Evolutionary conservation across 495 filamentous ascomycete genomes (phyloP), one percentile per base, ranked within the genome.

Genomic region (Aspergillus leporis): DNA sequence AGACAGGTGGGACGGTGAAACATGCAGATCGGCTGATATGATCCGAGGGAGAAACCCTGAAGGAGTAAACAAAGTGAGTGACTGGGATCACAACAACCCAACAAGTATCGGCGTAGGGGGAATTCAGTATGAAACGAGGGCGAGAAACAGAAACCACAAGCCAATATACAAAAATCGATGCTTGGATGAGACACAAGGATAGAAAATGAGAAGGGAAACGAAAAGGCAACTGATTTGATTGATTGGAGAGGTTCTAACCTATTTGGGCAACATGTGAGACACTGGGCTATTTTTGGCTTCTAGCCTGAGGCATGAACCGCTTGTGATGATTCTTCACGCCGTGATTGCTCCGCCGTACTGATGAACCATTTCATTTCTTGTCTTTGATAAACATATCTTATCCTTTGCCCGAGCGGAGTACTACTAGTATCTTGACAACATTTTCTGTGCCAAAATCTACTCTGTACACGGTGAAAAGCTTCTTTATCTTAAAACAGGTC

Each of bases 1-100:
- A 46, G 59, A 51, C 36, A 31, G 55, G 59, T 41, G 59, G 55
- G 52, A 32, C 52, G 59, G 56, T 63, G 58, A 61, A 61, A 67
- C 53, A 51, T 56, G 55, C 47, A 61, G 56, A 60, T 64, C 50
- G 59, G 53, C 53, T 60, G 54, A 67, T 64, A 53, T 56, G 43
- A 51, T 58, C 53, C 45, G 55, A 51, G 43, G 53, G 52, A 51
- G 56, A 59, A n/a, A 55, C 51, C 46, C 61, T 52, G 51, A 28
- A 52, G 19, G 55, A 59, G 61, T 67, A 67, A 67, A 67, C 65
- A 68, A 58, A 68, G 65, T 62, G 65, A 68, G 65, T 55, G 65
- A 67, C 65, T 50, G 57, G 45, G 31, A 40, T 16, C 5, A 36
- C 32, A 53, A 46, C 54, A 53, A 45, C 10, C 38, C 43, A 21